Percentiles rank a stretch among this genome's conserved stretches.
Evolutionary conservation across 2,329 filamentous ascomycete genomes (phyloP).

Genomic region (Clarireedia monteithiana): DNA sequence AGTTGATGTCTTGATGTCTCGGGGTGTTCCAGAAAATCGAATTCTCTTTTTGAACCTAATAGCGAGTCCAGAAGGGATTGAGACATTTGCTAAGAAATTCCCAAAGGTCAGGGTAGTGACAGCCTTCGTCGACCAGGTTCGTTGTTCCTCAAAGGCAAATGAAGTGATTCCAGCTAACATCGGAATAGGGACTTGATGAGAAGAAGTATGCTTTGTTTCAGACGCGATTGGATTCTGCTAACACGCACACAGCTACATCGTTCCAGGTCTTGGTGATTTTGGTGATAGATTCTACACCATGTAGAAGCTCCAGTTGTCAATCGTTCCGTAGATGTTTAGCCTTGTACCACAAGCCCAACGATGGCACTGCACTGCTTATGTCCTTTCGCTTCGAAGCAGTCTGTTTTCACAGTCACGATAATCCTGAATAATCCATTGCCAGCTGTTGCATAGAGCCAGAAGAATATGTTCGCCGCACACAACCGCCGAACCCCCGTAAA

Average conservation of each 20-base stretch:
- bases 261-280: constrained; percentile 90
- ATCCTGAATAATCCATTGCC: not conserved
- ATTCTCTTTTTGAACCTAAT: constrained; percentile 97
- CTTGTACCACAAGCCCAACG: not conserved
- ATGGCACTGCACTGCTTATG: not conserved
- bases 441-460: not conserved
- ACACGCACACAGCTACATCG: constrained; percentile 65
- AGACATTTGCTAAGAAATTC: constrained; percentile 82
- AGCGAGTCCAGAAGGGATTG: constrained; percentile 88
- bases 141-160: constrained; percentile 15
- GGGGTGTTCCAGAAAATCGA: constrained; percentile 87
- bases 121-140: constrained; percentile 80
- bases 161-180: constrained; percentile 11
- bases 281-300: constrained; percentile 94
- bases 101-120: constrained; percentile 88
- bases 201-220: constrained; percentile 68
- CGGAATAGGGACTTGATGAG: constrained; percentile 71
- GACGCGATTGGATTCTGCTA: constrained; percentile 6
- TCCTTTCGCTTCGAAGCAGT: not conserved
- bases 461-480: not conserved
- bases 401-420: not conserved
- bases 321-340: not conserved
- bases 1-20: constrained; percentile 81
- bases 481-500: not conserved
- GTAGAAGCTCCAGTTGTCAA: constrained; percentile 34